Evolutionary conservation across 768 basidiomycete genomes (phyloP), one percentile per base, ranked within the genome.

Genomic region (Botryobasidium botryosum): DNA sequence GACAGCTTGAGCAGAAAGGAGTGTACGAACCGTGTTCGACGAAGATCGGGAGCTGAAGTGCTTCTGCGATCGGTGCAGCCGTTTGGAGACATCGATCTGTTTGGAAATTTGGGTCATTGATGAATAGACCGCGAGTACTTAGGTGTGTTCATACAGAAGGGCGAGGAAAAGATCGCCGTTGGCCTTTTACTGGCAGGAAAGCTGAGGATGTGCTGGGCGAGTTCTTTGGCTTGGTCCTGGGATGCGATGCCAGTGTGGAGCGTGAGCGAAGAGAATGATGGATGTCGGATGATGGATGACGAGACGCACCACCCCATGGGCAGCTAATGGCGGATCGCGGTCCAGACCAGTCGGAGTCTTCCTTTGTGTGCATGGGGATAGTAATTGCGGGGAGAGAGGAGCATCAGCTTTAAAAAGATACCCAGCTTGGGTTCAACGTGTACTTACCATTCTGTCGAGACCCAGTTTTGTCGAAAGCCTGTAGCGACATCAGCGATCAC

Each of bases 11-110:
- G 27, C 8, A 25, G 28, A 37, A 17, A 31, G 15, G 45, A 46
- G 40, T 27, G 28, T 23, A 52, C 61, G 41, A 49, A 75, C 85
- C 86, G 52, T 86, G 84, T 53, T 90, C 86, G 12, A 80, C 70
- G 50, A 71, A 79, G 42, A 88, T 70, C 1, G 85, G 82, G 3
- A 86, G 49, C 12, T 65, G 41, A 62, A 88, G 65, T 0, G 72
- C 70, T 31, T 63, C 57, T 13, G 86, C 71, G 2, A 68, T 61
- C 2, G 86, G 84, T 26, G 68, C 64, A 1, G 77, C 62, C 0
- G 86, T 90, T 57, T 90, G 85, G 20, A 88, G 64, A 58, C 86
- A 88, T n/a, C 86, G 79, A 62, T 88, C 83, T 86, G 35, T 15
- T 23, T 8, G 10, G 21, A 17, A 13, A 32, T 17, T 27, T 17